These are phyloP conservation scores for Colletotrichum brevisporum DNA, from an alignment of 2,329 filamentous ascomycete species.

Conservation along the genomic window DNA sequence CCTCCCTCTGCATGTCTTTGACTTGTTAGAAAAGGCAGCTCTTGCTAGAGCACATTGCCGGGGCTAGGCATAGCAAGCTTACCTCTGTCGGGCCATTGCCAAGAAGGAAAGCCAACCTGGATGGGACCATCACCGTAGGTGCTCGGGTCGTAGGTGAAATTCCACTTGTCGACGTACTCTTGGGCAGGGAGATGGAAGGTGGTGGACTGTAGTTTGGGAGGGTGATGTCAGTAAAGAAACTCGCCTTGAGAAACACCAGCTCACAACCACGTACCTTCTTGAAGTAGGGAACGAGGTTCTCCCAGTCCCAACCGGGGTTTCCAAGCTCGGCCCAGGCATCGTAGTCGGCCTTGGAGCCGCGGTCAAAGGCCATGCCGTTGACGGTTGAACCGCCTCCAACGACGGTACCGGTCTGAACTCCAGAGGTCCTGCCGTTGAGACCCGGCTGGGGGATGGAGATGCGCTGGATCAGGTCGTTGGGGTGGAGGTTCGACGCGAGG, in stretches of 20 bases:
- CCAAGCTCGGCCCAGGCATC: conserved; percentile 60
- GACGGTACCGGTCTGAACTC: conserved; percentile 47
- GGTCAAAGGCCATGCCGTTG: conserved; percentile 60
- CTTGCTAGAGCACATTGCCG: not conserved
- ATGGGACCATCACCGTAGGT: conserved; percentile 45
- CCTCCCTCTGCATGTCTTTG: conserved; percentile 30
- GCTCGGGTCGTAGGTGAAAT: conserved; percentile 42
- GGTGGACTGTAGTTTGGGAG: conserved; percentile 46
- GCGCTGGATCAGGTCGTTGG: conserved; percentile 46
- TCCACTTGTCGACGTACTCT: conserved; percentile 46
- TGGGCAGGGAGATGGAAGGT: conserved; percentile 49
- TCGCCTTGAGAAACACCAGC: too few relatives aligned
- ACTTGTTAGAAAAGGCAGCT: rapidly evolving
- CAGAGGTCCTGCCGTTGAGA: conserved; percentile 45
- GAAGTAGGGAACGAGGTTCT: conserved; percentile 61
- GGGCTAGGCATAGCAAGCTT: not conserved
- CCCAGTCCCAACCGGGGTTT: conserved; percentile 61
- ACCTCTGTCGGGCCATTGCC: conserved; percentile 46
- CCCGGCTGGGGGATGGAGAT: conserved; percentile 48
- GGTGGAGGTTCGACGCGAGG: conserved; percentile 41
- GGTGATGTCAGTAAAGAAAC: conserved; percentile 32
- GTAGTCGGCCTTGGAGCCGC: conserved; percentile 57
- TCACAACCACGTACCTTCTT: conserved; percentile 52
- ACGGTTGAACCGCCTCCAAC: conserved; percentile 47
- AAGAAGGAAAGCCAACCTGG: conserved; percentile 44